phyloP scores from a whole-genome alignment of 2,329 filamentous ascomycete genomes.

The Zymoseptoria pseudotritici region DNA sequence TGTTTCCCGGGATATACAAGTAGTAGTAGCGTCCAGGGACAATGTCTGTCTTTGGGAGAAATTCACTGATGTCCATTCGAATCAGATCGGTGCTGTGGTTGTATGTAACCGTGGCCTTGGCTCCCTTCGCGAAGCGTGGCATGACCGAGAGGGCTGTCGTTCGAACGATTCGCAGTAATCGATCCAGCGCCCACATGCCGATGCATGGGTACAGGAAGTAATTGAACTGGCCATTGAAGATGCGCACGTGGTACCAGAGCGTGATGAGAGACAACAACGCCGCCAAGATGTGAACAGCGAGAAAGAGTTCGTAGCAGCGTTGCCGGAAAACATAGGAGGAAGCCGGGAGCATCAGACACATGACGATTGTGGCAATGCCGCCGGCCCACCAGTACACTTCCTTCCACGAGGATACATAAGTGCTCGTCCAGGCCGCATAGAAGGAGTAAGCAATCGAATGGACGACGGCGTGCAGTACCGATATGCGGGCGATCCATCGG shows the following conservation, averaged over 20 bases:
- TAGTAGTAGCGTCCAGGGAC: conserved; percentile 45
- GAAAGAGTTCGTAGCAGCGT: conserved; percentile 47
- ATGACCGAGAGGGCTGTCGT: conserved; percentile 40
- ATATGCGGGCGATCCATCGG: conserved; percentile 56
- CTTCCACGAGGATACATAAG: conserved; percentile 25
- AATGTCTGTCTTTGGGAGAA: conserved; percentile 28
- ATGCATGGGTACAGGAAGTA: conserved; percentile 45
- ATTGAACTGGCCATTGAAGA: conserved; percentile 46
- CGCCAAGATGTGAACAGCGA: conserved; percentile 46
- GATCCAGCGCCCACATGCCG: conserved; percentile 45
- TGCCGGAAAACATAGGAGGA: conserved; percentile 48
- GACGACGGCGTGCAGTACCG: conserved; percentile 54
- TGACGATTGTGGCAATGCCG: conserved; percentile 36
- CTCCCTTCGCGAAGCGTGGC: conserved; percentile 16
- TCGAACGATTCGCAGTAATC: conserved; percentile 40
- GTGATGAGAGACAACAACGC: conserved; percentile 44
- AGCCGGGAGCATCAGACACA: conserved; percentile 41
- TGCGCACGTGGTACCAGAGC: conserved; percentile 49
- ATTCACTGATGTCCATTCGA: conserved; percentile 38
- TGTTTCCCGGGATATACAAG: conserved; percentile 39
- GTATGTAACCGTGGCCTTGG: conserved; percentile 37
- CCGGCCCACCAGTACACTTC: conserved; percentile 47
- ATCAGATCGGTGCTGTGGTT: conserved; percentile 40
- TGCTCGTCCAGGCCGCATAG: conserved; percentile 23
- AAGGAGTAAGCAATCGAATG: conserved; percentile 52